Base-by-base conservation (phyloP, 2,329 filamentous ascomycete genomes). In the Microsporum audouinii region DNA sequence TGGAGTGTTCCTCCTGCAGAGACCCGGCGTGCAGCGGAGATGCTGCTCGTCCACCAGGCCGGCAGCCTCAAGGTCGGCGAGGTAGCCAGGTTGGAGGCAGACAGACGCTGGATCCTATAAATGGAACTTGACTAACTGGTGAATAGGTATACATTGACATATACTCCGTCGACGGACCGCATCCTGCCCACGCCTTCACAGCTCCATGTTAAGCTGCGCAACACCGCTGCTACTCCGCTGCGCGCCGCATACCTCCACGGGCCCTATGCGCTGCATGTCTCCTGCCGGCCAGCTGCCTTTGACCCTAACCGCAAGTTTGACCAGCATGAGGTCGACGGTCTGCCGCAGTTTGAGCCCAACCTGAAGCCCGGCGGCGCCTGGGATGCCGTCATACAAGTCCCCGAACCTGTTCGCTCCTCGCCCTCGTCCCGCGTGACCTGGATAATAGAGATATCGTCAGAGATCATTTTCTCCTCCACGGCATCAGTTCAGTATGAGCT, bases 241-340 rank as follows among this genome's bases (percentile, higher is more conserved):
- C 89, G 94, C 70, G 94, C 94, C 60, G 94, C 94, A 61, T 99
- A 96, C 72, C 87, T 99, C 60, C 94, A 96, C 75, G 94, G 94
- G 0, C 94, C 94, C 0, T 99, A 99, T 72, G 95, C 87, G 0
- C 82, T 97, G 41, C 91, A 90, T 69, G 87, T 91, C 57, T 86
- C 91, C 58, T 88, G 91, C 29, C 95, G 95, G 68, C 90, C 92
- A 0, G 81, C 88, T 14, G 84, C 81, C 55, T 97, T 94, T 77
- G 82, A 91, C 68, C 90, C 92, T 1, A 91, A 96, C 74, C 78
- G 81, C 66, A 91, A 89, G 71, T 86, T 88, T 67, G 83, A 86
- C 62, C 80, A 86, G 58, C 82, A 87, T 0, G 82, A 85, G 59
- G 79, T 80, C 59, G 86, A 91, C 76, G 89, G 89, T 55, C 82